Evolutionary conservation across 371 early-diverging fungal species (phyloP).

Genomic region (Choanephora cucurbitarum): DNA sequence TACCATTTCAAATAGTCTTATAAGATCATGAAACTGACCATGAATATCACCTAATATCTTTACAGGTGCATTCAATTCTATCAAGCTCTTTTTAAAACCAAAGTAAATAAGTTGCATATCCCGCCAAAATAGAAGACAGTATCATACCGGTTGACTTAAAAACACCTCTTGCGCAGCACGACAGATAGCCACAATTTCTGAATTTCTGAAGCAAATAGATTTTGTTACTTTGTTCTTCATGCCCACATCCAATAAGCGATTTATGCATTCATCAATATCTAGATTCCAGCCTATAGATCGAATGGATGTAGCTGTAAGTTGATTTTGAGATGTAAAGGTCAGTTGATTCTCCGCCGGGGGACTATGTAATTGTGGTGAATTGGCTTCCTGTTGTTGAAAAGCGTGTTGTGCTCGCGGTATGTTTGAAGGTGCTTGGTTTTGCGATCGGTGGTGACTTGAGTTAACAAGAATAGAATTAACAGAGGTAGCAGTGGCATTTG

Average conservation of each 20-base stretch:
- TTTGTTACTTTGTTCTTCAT: slow-evolving; percentile 72
- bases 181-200: slow-evolving; percentile 92
- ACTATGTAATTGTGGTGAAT: slow-evolving; percentile 1
- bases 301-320: slow-evolving; percentile 48
- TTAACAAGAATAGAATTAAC: slow-evolving; percentile 49
- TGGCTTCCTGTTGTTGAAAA: slow-evolving; percentile 1
- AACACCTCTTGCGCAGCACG: slow-evolving; percentile 88
- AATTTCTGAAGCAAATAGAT: slow-evolving; percentile 74
- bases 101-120: not conserved
- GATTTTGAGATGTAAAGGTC: slow-evolving; percentile 41
- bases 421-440: not conserved
- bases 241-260: slow-evolving; percentile 77
- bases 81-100: slow-evolving; percentile 55
- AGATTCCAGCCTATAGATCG: slow-evolving; percentile 53
- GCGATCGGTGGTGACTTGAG: slow-evolving; percentile 13
- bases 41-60: slow-evolving; percentile 96
- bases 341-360: slow-evolving; percentile 32
- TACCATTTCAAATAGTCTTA: slow-evolving; percentile 85
- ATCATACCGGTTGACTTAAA: slow-evolving; percentile 78
- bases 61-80: slow-evolving; percentile 95
- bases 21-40: slow-evolving; percentile 92
- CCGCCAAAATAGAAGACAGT: not conserved
- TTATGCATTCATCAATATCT: slow-evolving; percentile 88
- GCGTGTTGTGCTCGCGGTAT: slow-evolving; percentile 11
- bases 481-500: slow-evolving; percentile 47